phyloP scores from a whole-genome alignment of 2,329 filamentous ascomycete genomes.

The Ustulina deusta region DNA sequence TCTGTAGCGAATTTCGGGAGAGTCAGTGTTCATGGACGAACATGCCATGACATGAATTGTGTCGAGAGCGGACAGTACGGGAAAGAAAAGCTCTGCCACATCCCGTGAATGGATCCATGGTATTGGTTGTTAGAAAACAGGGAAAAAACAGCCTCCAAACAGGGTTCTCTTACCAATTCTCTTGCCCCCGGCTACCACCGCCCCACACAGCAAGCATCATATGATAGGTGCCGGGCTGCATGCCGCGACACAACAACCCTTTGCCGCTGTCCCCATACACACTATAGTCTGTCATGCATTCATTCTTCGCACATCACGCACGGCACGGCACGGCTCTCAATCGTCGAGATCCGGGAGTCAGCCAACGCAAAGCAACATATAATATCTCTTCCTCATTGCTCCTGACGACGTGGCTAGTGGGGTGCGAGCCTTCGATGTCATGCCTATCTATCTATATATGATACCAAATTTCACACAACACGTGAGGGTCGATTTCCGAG shows the following conservation, averaged over 20 bases:
- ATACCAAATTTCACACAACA: too few species aligned
- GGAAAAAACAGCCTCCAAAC: slow-evolving; percentile 4
- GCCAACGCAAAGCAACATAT: neutral
- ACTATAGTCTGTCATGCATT: neutral
- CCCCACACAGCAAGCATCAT: slow-evolving; percentile 14
- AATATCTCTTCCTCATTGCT: neutral
- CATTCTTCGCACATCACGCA: neutral
- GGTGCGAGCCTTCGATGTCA: neutral
- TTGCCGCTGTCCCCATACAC: neutral
- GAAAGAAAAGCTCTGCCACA: neutral
- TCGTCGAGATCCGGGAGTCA: neutral
- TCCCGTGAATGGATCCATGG: neutral
- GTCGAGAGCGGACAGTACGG: neutral
- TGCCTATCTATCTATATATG: too few species aligned
- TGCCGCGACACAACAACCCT: slow-evolving; percentile 2
- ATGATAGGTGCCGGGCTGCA: slow-evolving; percentile 5
- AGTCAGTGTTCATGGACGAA: neutral
- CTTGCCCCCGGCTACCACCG: neutral
- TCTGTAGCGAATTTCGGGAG: neutral
- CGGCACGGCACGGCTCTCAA: neutral
- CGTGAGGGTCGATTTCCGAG: too few species aligned
- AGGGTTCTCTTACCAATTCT: slow-evolving; percentile 12
- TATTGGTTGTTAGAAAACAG: slow-evolving; percentile 6
- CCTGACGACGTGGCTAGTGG: neutral
- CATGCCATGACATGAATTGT: neutral